phyloP scores from a whole-genome alignment of 805 yeast species.

The Pichia californica region DNA sequence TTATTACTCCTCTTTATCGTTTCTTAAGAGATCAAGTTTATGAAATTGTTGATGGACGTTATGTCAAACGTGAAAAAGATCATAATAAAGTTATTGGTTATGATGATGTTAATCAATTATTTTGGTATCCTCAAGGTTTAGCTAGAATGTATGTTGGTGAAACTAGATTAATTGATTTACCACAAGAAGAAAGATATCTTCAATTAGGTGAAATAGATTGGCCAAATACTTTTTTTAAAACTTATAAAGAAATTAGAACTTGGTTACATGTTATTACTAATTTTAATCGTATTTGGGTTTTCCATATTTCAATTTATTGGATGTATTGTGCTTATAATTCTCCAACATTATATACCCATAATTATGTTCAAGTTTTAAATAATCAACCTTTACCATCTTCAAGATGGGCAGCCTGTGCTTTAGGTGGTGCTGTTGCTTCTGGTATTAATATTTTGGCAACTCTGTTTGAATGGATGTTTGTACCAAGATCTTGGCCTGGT shows the following conservation, averaged over 20 bases:
- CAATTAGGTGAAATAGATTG: constrained; percentile 90
- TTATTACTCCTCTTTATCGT: constrained; percentile 84
- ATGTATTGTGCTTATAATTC: constrained; percentile 91
- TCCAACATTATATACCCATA: constrained; percentile 81
- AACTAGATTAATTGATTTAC: constrained; percentile 82
- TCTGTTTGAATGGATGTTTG: constrained; percentile 87
- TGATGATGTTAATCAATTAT: constrained; percentile 97
- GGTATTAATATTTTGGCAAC: constrained; percentile 83
- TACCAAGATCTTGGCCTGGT: constrained; percentile 98
- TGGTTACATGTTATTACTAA: constrained; percentile 95
- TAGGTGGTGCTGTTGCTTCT: constrained; percentile 87
- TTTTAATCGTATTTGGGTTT: constrained; percentile 97
- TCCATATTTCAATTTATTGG: constrained; percentile 88
- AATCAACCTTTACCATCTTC: constrained; percentile 87
- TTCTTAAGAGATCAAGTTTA: constrained; percentile 77
- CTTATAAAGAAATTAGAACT: constrained; percentile 91
- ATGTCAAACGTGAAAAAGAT: constrained; percentile 77
- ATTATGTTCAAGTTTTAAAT: constrained; percentile 76
- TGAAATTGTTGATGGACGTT: constrained; percentile 75
- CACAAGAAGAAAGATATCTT: constrained; percentile 82
- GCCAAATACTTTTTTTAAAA: constrained; percentile 89
- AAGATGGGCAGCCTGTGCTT: constrained; percentile 86
- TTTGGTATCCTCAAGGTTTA: constrained; percentile 99
- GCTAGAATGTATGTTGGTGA: constrained; percentile 87
- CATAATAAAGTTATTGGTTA: constrained; percentile 82